A percentile compares a stretch with the other conserved stretches of the same genome.
Conservation (phyloP, 169 alveolate genomes). For the Plasmodium gallinaceum region DNA sequence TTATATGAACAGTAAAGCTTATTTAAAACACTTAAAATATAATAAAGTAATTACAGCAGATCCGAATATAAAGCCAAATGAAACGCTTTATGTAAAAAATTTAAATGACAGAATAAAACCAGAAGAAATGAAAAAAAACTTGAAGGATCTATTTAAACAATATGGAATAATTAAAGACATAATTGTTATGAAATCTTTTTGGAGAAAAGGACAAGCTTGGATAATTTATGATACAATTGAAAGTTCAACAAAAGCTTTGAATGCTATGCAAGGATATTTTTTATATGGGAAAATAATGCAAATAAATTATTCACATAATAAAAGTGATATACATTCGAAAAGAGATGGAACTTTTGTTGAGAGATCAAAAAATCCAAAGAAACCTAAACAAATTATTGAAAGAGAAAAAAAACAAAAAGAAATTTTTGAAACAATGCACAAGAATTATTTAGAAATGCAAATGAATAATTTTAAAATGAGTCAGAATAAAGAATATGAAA, state of each 20-base stretch:
- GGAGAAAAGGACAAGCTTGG: constrained; percentile 92
- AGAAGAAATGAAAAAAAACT: constrained; percentile 79
- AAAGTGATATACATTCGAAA: constrained; percentile 86
- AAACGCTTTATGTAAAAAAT: constrained; percentile 83
- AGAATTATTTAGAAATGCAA: constrained; percentile 79
- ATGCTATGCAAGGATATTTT: constrained; percentile 85
- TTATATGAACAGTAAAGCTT: constrained; percentile 71
- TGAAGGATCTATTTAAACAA: constrained; percentile 80
- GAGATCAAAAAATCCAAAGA: constrained; percentile 87
- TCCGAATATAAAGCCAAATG: constrained; percentile 84
- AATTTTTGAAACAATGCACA: constrained; percentile 82
- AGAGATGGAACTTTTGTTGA: constrained; percentile 86
- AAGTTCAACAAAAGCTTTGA: constrained; percentile 84
- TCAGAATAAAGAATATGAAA: constrained; percentile 33
- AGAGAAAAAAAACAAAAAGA: constrained; percentile 82
- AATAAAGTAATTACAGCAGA: constrained; percentile 82
- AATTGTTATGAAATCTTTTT: constrained; percentile 88
- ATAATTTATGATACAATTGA: constrained; percentile 82
- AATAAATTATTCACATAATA: constrained; percentile 85
- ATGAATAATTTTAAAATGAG: constrained; percentile 45
- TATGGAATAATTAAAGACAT: constrained; percentile 84
- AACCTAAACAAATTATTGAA: constrained; percentile 86
- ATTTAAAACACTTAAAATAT: constrained; percentile 71
- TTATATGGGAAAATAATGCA: constrained; percentile 86
- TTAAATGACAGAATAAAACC: constrained; percentile 82